These are phyloP conservation scores for Gastrolobium bilobum DNA, from an alignment of 306 rosid species.

Conservation along the genomic window DNA sequence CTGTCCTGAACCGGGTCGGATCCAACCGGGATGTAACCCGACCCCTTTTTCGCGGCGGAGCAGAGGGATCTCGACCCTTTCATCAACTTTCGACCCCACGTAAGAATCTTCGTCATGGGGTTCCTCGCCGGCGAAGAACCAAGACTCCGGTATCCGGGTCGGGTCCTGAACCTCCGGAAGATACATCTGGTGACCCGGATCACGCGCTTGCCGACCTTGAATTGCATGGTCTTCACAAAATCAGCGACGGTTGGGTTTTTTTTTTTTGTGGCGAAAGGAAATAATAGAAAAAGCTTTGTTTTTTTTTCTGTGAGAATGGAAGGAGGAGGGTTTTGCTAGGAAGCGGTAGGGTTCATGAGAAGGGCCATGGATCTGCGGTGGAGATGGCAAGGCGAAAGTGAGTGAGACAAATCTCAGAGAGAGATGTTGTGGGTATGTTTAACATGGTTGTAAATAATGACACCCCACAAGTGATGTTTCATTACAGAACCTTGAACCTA, in stretches of 20 bases:
- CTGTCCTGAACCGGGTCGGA: constrained; percentile 41
- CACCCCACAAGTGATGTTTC: constrained; percentile 12
- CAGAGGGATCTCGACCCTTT: constrained; percentile 66
- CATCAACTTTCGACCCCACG: constrained; percentile 69
- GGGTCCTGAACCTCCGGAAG: constrained; percentile 43
- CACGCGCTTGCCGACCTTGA: constrained; percentile 74
- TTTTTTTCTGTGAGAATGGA: background rate
- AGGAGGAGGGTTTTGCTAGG: constrained; percentile 13
- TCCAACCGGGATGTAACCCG: constrained; percentile 60
- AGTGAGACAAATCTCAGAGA: constrained; percentile 71
- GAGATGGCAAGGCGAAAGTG: constrained; percentile 75
- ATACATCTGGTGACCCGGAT: constrained; percentile 62
- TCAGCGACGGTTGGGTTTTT: background rate
- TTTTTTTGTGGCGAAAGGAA: background rate
- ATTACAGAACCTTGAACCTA: constrained; percentile 1
- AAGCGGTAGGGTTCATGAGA: constrained; percentile 49
- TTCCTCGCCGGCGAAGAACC: constrained; percentile 32
- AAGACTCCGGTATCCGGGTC: constrained; percentile 49
- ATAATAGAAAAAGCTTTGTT: background rate
- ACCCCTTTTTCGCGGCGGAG: constrained; percentile 29
- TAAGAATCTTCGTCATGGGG: constrained; percentile 58
- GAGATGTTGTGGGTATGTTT: constrained; percentile 65
- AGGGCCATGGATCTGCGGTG: constrained; percentile 80
- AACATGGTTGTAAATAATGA: constrained; percentile 49
- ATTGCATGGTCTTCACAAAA: constrained; percentile 41